Evolutionary conservation across 2,329 filamentous ascomycete species (phyloP), one percentile per base, ranked within the genome.

Genomic region (Colletotrichum kahawae): DNA sequence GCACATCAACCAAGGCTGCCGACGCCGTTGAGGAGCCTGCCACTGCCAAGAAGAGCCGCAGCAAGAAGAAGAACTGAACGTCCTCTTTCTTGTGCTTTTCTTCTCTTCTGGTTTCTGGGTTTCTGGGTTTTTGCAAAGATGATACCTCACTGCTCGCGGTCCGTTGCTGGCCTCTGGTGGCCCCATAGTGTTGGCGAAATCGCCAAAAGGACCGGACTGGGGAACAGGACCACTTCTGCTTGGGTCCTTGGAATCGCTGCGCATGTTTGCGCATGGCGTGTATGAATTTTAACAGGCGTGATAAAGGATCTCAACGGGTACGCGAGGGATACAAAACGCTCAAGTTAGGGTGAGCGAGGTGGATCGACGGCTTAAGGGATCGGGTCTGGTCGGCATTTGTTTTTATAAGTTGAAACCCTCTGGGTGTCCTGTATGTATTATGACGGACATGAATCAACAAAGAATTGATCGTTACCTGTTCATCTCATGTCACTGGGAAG

Each of bases 1-100:
- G 91, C 74, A 85, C 86, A 12, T 90, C 89, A 6, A 84, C 83
- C 79, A 92, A 92, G 87, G 88, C 85, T 54, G 84, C 84, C 33
- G 89, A 91, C 74, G 82, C 84, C 73, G 70, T 57, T 6, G 84
- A 88, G 5, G 84, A 88, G 72, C 66, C 68, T 81, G 90, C 92
- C 81, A 88, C 89, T 81, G 91, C 91, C 88, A 91, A 91, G 89
- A 85, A 85, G 81, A 82, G 80, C 65, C 60, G 74, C 18, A 66
- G 63, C 36, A 76, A 76, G 74, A 76, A 76, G 74, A 76, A 76
- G 74, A 74, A 74, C 60, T 78, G 29, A 70, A 59, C n/a, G 33
- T 16, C 33, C 54, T 31, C 68, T 66, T 71, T 31, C 60, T 76
- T 75, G 69, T 60, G 48, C 34, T 67, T 36, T 18, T 12, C 18